These are phyloP conservation scores for Hanseniaspora gamundiae DNA, from an alignment of 1,139 yeast genomes.

Conservation along the genomic window DNA sequence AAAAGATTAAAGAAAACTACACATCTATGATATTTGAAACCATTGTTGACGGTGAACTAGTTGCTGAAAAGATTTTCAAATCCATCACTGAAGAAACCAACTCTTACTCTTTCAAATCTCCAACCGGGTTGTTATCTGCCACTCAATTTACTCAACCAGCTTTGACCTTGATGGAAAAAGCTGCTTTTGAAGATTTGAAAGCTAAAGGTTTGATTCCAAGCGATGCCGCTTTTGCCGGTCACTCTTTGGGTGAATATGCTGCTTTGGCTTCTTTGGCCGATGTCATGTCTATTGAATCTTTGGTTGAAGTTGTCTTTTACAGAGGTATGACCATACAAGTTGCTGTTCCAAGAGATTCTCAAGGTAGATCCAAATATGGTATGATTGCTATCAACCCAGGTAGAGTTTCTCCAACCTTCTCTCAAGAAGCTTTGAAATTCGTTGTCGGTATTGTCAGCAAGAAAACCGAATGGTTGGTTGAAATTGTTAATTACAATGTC, in stretches of 20 bases:
- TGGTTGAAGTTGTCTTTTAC: conserved; percentile 96
- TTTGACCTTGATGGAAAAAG: conserved; percentile 97
- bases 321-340: conserved; percentile 99
- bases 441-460: conserved; percentile 81
- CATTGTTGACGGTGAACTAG: conserved; percentile 70
- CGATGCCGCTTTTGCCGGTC: conserved; percentile 95
- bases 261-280: conserved; percentile 95
- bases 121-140: conserved; percentile 91
- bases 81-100: conserved; percentile 73
- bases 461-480: conserved; percentile 86
- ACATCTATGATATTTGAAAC: conserved; percentile 97
- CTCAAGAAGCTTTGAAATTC: conserved; percentile 86
- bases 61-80: conserved; percentile 90
- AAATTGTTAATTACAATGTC: conserved; percentile 95
- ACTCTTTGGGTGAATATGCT: conserved; percentile 97
- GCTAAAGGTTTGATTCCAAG: conserved; percentile 91
- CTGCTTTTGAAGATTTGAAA: conserved; percentile 94
- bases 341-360: conserved; percentile 93
- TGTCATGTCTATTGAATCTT: conserved; percentile 96
- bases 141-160: conserved; percentile 99
- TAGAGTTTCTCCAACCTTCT: conserved; percentile 77
- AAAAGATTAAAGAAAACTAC: conserved; percentile 87
- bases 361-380: conserved; percentile 96
- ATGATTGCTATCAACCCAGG: conserved; percentile 98
- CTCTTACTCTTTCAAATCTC: conserved; percentile 79